A percentile compares a stretch with the other conserved stretches of the same genome.
phyloP scores from a whole-genome alignment of 805 yeast species.

The Ogataea minuta region DNA sequence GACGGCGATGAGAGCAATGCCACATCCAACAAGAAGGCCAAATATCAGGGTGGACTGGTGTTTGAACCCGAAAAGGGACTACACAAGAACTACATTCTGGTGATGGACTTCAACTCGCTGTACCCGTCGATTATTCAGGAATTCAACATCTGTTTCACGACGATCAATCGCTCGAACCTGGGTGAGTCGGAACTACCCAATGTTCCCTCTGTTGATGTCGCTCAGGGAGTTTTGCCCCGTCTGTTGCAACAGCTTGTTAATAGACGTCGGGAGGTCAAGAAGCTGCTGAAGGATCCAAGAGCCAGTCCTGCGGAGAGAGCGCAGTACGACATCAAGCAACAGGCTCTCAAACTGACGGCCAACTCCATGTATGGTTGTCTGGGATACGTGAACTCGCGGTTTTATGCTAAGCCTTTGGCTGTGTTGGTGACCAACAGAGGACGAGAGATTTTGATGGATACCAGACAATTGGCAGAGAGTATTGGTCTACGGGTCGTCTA shows the following conservation, averaged over 20 bases:
- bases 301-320: conserved; percentile 62
- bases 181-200: conserved; percentile 55
- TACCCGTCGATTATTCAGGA: conserved; percentile 98
- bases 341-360: conserved; percentile 93
- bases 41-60: conserved; percentile 59
- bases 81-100: conserved; percentile 82
- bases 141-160: conserved; percentile 94
- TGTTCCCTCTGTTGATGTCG: conserved; percentile 56
- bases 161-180: conserved; percentile 66
- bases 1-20: conserved; percentile 46
- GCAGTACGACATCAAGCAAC: conserved; percentile 93
- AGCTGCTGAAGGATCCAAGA: conserved; percentile 71
- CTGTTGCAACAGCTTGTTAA: conserved; percentile 79
- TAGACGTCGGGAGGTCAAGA: conserved; percentile 91
- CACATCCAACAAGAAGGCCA: conserved; percentile 41
- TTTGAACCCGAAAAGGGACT: conserved; percentile 96
- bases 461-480: conserved; percentile 88
- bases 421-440: conserved; percentile 95
- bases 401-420: conserved; percentile 94
- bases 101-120: conserved; percentile 97
- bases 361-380: conserved; percentile 99
- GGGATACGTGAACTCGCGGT: conserved; percentile 87
- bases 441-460: conserved; percentile 89
- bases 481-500: conserved; percentile 82
- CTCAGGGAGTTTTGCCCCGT: conserved; percentile 83